These are phyloP conservation scores for Fraxinus xanthoxyloides DNA, from an alignment of 305 asterid genomes.

Conservation along the genomic window DNA sequence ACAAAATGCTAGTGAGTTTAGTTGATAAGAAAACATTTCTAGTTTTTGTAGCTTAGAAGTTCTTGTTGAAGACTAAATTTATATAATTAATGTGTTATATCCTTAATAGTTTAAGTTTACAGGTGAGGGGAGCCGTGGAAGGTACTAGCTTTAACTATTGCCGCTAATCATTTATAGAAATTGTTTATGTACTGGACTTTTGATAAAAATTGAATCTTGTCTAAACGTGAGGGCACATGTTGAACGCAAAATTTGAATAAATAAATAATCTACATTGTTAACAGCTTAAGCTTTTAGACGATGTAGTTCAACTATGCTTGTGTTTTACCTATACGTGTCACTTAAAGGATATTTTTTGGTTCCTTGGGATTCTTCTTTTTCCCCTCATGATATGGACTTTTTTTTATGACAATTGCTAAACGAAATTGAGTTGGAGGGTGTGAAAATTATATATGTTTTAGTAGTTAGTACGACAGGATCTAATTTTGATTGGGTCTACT, in stretches of 20 bases:
- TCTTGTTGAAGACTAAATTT: not conserved
- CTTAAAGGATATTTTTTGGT: not conserved
- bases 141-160: not conserved
- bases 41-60: not conserved
- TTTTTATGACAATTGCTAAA: not conserved
- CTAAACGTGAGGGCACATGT: not conserved
- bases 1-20: not conserved
- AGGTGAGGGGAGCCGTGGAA: not conserved
- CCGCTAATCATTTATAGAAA: not conserved
- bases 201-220: not conserved
- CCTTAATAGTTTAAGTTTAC: not conserved
- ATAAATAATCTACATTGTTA: not conserved
- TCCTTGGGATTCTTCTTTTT: not conserved
- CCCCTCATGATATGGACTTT: not conserved
- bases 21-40: not conserved
- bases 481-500: not conserved
- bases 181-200: not conserved
- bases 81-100: not conserved
- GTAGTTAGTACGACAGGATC: not conserved
- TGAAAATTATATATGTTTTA: not conserved
- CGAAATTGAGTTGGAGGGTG: not conserved
- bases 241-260: not conserved
- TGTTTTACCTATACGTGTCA: not conserved
- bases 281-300: not conserved
- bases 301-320: not conserved